Percentiles rank a stretch among this genome's conserved stretches.
These are phyloP conservation scores for Boletellus emodensis DNA, from an alignment of 768 basidiomycete genomes.

Conservation along the genomic window DNA sequence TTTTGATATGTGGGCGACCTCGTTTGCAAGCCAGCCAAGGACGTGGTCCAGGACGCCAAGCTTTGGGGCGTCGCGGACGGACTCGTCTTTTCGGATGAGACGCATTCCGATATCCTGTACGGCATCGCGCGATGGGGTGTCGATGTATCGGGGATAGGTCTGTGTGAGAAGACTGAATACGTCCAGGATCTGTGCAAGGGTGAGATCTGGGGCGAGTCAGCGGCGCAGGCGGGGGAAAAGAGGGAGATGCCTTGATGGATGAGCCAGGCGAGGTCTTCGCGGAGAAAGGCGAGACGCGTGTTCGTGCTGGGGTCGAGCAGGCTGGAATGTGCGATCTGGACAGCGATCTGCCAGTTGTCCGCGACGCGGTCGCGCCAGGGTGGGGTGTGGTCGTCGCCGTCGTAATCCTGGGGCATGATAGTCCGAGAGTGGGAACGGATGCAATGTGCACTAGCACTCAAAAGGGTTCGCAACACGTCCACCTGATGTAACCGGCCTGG, in stretches of 20 bases:
- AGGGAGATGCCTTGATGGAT: constrained; percentile 50
- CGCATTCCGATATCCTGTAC: constrained; percentile 65
- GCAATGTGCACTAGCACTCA: neutral
- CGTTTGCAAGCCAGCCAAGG: constrained; percentile 69
- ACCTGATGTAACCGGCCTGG: too few species aligned
- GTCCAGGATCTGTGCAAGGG: constrained; percentile 58
- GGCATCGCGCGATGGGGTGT: constrained; percentile 64
- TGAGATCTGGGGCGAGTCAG: constrained; percentile 46
- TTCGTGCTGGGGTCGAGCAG: constrained; percentile 54
- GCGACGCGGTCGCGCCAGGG: constrained; percentile 54
- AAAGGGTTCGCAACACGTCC: neutral
- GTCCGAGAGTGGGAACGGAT: neutral
- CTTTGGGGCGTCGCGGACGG: constrained; percentile 39
- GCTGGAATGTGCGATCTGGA: constrained; percentile 49
- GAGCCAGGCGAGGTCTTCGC: constrained; percentile 56
- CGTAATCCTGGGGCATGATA: neutral
- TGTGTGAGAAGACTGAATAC: constrained; percentile 68
- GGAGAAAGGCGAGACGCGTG: constrained; percentile 52
- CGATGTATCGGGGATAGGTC: constrained; percentile 78
- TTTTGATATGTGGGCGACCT: constrained; percentile 57
- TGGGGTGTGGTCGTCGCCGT: constrained; percentile 17
- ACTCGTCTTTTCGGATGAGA: constrained; percentile 60
- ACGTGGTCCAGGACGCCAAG: constrained; percentile 67
- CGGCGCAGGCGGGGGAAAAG: neutral
- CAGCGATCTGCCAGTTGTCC: constrained; percentile 52